Evolutionary conservation across 225 moss, liverwort and hornwort species (phyloP).

Genomic region (Anthoceros angustus): DNA sequence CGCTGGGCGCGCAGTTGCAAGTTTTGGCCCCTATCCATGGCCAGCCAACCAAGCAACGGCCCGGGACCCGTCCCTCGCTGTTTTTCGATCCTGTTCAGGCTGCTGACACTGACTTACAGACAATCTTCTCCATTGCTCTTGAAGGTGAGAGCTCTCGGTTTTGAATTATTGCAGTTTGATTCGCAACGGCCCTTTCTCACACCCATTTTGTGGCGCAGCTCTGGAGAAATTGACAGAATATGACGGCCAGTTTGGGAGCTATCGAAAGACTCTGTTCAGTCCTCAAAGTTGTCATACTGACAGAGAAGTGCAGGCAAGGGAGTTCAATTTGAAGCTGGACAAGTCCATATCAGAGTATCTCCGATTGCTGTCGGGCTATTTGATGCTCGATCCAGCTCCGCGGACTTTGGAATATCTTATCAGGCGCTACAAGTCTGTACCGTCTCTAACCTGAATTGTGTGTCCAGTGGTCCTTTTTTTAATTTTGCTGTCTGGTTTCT

Average conservation of each 20-base stretch:
- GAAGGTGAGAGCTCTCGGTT: slow-evolving; percentile 23
- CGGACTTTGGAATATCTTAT: slow-evolving; percentile 82
- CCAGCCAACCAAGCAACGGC: slow-evolving; percentile 18
- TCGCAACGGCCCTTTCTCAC: not conserved
- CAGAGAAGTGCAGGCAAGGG: slow-evolving; percentile 71
- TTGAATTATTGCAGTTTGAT: not conserved
- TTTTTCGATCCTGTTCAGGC: slow-evolving; percentile 62
- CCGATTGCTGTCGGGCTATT: slow-evolving; percentile 53
- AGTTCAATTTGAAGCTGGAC: slow-evolving; percentile 61
- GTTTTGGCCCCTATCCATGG: slow-evolving; percentile 39
- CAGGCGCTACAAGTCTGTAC: slow-evolving; percentile 74
- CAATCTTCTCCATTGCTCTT: slow-evolving; percentile 44
- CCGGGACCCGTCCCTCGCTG: slow-evolving; percentile 41
- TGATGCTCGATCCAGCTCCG: slow-evolving; percentile 71
- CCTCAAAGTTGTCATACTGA: slow-evolving; percentile 42
- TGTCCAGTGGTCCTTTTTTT: not conserved
- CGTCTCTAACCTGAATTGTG: not conserved
- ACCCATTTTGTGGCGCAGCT: slow-evolving; percentile 22
- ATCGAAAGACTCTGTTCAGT: slow-evolving; percentile 53
- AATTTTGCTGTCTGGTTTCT: no score
- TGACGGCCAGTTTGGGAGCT: slow-evolving; percentile 67
- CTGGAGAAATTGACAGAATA: slow-evolving; percentile 37
- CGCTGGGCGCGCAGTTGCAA: slow-evolving; percentile 48
- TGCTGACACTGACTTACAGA: slow-evolving; percentile 65
- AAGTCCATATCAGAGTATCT: slow-evolving; percentile 46